Conservation (phyloP, 495 filamentous ascomycete genomes). For the Xylaria nigripes region DNA sequence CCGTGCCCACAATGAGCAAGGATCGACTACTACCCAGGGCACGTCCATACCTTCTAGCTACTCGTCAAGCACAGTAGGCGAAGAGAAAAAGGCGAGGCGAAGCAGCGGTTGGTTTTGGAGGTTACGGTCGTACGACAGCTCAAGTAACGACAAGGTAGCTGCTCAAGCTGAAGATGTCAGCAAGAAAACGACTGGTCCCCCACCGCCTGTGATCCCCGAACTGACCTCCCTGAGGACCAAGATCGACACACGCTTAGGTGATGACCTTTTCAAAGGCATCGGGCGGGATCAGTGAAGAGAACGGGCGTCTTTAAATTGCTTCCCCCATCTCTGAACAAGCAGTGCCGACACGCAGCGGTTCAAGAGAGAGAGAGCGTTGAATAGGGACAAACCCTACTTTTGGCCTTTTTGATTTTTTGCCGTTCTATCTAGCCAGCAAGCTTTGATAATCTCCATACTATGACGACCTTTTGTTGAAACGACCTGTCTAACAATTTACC, state of each 20-base stretch:
- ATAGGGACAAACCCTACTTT: constrained; percentile 1
- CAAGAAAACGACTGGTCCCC: constrained; percentile 37
- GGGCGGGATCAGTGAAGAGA: constrained; percentile 22
- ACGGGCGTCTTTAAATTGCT: not conserved
- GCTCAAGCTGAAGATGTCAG: constrained; percentile 25
- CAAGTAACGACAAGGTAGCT: constrained; percentile 19
- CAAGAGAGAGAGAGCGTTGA: not conserved
- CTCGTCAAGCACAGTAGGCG: constrained; percentile 26
- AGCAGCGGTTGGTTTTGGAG: constrained; percentile 44
- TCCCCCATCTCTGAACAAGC: not conserved
- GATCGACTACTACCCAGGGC: constrained; percentile 16
- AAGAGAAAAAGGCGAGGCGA: constrained; percentile 37
- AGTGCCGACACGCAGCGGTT: not conserved
- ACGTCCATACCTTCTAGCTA: constrained; percentile 33
- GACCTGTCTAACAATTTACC: constrained; percentile 1
- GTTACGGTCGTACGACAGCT: constrained; percentile 28
- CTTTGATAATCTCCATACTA: constrained; percentile 19
- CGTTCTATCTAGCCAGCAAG: constrained; percentile 16
- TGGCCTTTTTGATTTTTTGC: constrained; percentile 9
- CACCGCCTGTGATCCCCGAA: constrained; percentile 55
- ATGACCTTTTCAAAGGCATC: constrained; percentile 54
- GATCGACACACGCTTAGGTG: constrained; percentile 38
- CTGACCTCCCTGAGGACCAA: constrained; percentile 45
- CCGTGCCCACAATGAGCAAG: constrained; percentile 37
- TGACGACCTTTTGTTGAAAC: constrained; percentile 11